Evolutionary conservation across 345 rosid species (phyloP).

Genomic region (Eucalyptus fibrosa): DNA sequence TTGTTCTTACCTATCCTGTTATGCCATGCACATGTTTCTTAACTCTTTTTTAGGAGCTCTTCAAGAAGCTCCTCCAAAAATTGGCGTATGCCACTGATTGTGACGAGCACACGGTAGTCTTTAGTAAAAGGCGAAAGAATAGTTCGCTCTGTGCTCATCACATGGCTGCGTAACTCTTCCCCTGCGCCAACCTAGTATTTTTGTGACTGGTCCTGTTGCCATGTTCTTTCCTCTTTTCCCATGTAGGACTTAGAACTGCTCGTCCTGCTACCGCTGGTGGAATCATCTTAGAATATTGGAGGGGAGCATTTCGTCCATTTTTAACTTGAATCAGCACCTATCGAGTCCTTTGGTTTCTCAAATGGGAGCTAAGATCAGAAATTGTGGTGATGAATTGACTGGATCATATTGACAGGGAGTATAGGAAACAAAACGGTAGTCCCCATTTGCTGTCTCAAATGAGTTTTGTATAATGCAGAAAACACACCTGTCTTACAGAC

Average conservation of each 20-base stretch:
- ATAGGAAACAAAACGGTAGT: not conserved
- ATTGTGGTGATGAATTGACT: not conserved
- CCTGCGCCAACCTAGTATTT: not conserved
- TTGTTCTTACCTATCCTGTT: not conserved
- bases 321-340: not conserved
- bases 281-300: not conserved
- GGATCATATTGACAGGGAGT: not conserved
- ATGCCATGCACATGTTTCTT: not conserved
- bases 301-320: not conserved
- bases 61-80: not conserved
- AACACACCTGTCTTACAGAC: not conserved
- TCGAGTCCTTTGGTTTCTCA: not conserved
- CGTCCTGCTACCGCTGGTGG: not conserved
- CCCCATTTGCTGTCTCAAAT: not conserved
- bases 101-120: slow-evolving; percentile 25
- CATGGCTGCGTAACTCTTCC: not conserved
- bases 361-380: not conserved
- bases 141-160: not conserved
- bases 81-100: not conserved
- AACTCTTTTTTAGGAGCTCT: not conserved
- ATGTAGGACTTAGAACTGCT: not conserved
- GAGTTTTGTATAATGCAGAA: not conserved
- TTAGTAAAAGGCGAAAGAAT: slow-evolving; percentile 43
- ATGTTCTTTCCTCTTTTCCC: not conserved
- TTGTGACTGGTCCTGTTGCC: not conserved